phyloP scores from a whole-genome alignment of 1,139 yeast species.

The Hyphopichia burtonii region DNA sequence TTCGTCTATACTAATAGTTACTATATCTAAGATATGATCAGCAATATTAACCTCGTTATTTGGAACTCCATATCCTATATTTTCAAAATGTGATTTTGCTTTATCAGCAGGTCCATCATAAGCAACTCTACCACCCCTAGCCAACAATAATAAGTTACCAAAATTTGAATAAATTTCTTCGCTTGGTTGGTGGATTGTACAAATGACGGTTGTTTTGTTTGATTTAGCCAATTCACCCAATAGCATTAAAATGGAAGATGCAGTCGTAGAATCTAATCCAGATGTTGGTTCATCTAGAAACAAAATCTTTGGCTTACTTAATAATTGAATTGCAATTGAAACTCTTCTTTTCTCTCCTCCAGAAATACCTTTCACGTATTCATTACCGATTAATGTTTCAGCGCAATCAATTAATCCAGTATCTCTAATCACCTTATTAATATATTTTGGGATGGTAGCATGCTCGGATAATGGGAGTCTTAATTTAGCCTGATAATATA shows the following conservation, averaged over 20 bases:
- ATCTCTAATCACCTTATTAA: conserved; percentile 58
- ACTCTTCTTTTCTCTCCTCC: conserved; percentile 88
- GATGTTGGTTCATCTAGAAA: conserved; percentile 88
- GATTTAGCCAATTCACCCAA: conserved; percentile 53
- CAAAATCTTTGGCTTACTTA: conserved; percentile 68
- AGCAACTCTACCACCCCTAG: conserved; percentile 71
- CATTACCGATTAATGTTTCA: conserved; percentile 73
- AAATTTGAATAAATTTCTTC: conserved; percentile 60
- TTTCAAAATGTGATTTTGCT: conserved; percentile 42
- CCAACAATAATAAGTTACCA: conserved; percentile 65
- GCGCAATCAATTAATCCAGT: conserved; percentile 80
- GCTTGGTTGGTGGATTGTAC: conserved; percentile 86
- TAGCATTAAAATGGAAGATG: conserved; percentile 64
- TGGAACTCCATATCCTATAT: conserved; percentile 55
- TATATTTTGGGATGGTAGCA: conserved; percentile 25
- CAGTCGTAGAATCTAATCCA: conserved; percentile 80
- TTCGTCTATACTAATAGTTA: conserved; percentile 47
- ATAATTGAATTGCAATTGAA: conserved; percentile 74
- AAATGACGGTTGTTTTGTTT: conserved; percentile 66
- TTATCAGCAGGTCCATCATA: conserved; percentile 52
- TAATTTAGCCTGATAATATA: conserved; percentile 67
- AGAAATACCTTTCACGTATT: conserved; percentile 70
- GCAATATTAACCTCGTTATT: conserved; percentile 65
- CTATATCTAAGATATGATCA: conserved; percentile 69
- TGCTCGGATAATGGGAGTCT: conserved; percentile 48